A percentile compares a stretch with the other conserved stretches of the same genome.
Evolutionary conservation across 2,329 filamentous ascomycete genomes (phyloP).

Genomic region (Penicillium vulpinum): DNA sequence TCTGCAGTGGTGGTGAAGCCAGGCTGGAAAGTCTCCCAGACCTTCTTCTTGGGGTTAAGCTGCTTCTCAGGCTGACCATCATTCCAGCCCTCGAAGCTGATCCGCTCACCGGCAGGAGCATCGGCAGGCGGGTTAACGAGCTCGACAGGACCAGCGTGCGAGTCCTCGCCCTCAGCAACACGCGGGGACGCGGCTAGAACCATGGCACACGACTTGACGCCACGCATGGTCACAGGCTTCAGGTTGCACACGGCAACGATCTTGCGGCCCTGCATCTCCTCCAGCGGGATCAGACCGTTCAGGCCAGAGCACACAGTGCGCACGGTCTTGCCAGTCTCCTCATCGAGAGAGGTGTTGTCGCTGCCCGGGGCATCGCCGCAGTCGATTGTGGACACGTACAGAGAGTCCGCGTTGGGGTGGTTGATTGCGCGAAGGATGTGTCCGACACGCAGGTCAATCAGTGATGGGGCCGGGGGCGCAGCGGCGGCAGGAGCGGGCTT

Average conservation of each 20-base stretch:
- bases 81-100: constrained; percentile 88
- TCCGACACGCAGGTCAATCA: constrained; percentile 94
- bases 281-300: constrained; percentile 86
- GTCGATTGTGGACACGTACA: constrained; percentile 93
- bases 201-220: constrained; percentile 80
- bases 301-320: constrained; percentile 96
- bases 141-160: constrained; percentile 89
- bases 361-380: constrained; percentile 83
- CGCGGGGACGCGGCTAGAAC: constrained; percentile 91
- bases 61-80: constrained; percentile 88
- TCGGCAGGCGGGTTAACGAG: constrained; percentile 80
- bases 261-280: constrained; percentile 95
- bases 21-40: constrained; percentile 96
- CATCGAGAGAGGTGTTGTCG: constrained; percentile 74
- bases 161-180: constrained; percentile 75
- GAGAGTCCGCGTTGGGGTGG: constrained; percentile 93
- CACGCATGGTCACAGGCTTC: constrained; percentile 99
- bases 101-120: constrained; percentile 77
- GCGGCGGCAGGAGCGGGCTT: constrained; percentile 70
- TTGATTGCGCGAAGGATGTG: constrained; percentile 95
- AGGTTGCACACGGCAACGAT: constrained; percentile 96
- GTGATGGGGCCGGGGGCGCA: constrained; percentile 74
- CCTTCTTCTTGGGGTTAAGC: constrained; percentile 99
- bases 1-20: constrained; percentile 86
- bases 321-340: constrained; percentile 87